phyloP scores from a whole-genome alignment of 1,284 basidiomycete species.

The Vanrija sp. region DNA sequence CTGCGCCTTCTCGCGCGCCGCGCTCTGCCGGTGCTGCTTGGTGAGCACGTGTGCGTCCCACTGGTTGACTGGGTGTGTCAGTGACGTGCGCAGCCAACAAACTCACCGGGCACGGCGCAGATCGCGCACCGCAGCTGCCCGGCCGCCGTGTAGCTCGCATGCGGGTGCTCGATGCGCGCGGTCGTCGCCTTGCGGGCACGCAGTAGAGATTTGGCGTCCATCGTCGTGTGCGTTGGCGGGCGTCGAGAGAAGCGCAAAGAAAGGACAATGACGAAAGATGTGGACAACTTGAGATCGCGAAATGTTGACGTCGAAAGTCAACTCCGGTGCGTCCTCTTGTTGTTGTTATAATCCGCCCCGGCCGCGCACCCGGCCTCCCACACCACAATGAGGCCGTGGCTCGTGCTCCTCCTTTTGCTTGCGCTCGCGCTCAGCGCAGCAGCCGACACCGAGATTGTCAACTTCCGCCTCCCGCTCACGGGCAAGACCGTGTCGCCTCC shows the following conservation, averaged over 20 bases:
- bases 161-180: slow-evolving; percentile 41
- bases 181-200: slow-evolving; percentile 47
- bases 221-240: slow-evolving; percentile 7
- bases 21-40: slow-evolving; percentile 47
- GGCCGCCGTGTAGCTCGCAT: slow-evolving; percentile 37
- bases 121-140: slow-evolving; percentile 45
- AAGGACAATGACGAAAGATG: background rate
- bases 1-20: slow-evolving; percentile 38
- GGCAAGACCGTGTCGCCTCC: background rate
- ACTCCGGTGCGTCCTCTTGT: background rate
- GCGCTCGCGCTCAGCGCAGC: background rate
- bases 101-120: slow-evolving; percentile 46
- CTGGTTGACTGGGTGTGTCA: slow-evolving; percentile 38
- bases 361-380: background rate
- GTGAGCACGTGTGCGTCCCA: slow-evolving; percentile 50
- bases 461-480: slow-evolving; percentile 27
- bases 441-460: slow-evolving; percentile 43
- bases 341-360: background rate
- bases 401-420: background rate
- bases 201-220: slow-evolving; percentile 48
- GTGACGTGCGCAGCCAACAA: background rate
- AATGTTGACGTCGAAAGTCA: background rate
- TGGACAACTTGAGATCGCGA: background rate
- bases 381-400: background rate
- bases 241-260: background rate